Percentiles rank a stretch among this genome's conserved stretches.
Conservation (phyloP, 2,329 filamentous ascomycete genomes). For the Sporothrix pseudoabietina region DNA sequence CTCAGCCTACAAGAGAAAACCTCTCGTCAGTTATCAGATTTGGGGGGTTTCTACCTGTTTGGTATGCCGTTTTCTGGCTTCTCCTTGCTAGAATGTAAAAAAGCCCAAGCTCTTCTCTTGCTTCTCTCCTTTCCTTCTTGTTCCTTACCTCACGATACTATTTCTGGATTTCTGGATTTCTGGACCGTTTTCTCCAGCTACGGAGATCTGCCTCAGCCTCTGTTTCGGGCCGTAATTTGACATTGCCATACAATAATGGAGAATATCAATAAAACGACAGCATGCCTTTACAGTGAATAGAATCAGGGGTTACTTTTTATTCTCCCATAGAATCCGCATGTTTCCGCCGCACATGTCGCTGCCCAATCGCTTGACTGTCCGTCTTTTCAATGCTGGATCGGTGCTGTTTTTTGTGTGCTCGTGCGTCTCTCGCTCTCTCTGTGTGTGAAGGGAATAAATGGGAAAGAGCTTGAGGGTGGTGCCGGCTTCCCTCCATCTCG, state of each 20-base stretch:
- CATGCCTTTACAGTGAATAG: background rate
- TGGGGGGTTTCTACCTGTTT: background rate
- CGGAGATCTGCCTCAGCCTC: background rate
- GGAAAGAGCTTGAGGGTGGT: background rate
- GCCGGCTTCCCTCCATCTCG: slow-evolving; percentile 3
- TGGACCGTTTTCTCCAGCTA: background rate
- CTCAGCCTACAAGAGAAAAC: background rate
- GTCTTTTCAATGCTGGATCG: background rate
- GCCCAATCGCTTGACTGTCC: background rate
- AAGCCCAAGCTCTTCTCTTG: background rate
- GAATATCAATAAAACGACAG: background rate
- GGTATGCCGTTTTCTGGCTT: background rate
- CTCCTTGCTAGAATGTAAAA: background rate
- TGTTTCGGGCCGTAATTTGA: slow-evolving; percentile 26
- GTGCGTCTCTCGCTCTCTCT: background rate
- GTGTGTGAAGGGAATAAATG: background rate
- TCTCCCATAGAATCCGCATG: background rate
- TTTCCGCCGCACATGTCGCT: slow-evolving; percentile 7
- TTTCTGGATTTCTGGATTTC: background rate
- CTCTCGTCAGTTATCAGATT: background rate
- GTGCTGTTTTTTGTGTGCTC: background rate
- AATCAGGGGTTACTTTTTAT: background rate
- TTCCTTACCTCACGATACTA: slow-evolving; percentile 1
- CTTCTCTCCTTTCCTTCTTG: background rate
- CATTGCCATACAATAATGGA: background rate